Conservation (phyloP, 352 stramenopile species). For the Lagenidium giganteum region DNA sequence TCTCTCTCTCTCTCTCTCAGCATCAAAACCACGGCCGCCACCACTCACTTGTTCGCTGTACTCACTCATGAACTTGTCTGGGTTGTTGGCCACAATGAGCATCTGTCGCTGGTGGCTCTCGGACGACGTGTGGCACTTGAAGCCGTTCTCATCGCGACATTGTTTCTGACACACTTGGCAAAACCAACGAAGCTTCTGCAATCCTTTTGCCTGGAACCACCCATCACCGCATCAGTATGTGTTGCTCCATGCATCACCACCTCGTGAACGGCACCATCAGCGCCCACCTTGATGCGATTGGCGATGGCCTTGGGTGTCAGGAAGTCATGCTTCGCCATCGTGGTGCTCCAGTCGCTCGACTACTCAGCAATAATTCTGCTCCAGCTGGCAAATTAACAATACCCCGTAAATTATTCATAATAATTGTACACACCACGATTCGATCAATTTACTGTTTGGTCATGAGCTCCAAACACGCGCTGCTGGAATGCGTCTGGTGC, state of each 20-base stretch:
- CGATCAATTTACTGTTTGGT: conserved; percentile 1
- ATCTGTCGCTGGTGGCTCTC: conserved; percentile 99
- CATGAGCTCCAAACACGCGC: conserved; percentile 4
- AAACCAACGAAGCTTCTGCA: conserved; percentile 99
- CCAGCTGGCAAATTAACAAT: no score
- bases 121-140: conserved; percentile 98
- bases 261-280: no score
- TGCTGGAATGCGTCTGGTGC: conserved; percentile 21
- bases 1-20: no score
- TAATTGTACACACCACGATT: not conserved
- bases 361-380: no score
- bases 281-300: conserved; percentile 79
- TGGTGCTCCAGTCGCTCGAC: no score
- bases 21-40: no score
- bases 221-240: no score
- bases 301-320: conserved; percentile 81
- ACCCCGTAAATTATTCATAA: not conserved
- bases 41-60: no score
- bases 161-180: conserved; percentile 99
- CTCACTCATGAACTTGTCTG: conserved; percentile 91
- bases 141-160: conserved; percentile 99
- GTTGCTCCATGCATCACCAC: not conserved
- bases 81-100: conserved; percentile 96
- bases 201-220: conserved; percentile 82
- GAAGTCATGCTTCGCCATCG: conserved; percentile 84